Conservation (phyloP, 768 basidiomycete species). For the Leccinum truebloodii region DNA sequence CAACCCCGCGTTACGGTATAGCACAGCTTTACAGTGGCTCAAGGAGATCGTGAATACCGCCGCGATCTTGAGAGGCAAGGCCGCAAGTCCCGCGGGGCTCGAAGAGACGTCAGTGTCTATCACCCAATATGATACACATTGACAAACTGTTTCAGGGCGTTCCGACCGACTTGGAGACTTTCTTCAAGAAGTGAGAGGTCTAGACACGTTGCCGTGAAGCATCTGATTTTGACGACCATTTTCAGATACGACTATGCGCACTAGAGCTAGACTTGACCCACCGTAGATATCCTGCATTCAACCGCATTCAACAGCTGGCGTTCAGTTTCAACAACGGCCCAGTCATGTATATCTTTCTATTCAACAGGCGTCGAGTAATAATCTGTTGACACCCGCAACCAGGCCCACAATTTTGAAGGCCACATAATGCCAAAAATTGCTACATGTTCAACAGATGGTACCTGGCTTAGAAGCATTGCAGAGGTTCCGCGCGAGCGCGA, state of each 20-base stretch:
- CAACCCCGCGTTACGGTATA: slow-evolving; percentile 48
- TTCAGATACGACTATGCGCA: slow-evolving; percentile 52
- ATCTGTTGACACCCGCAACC: background rate
- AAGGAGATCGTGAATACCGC: slow-evolving; percentile 75
- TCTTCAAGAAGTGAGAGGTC: slow-evolving; percentile 76
- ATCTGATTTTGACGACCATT: slow-evolving; percentile 9
- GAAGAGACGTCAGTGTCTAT: slow-evolving; percentile 47
- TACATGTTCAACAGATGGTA: background rate
- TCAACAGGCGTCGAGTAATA: slow-evolving; percentile 1
- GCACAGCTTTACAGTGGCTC: slow-evolving; percentile 83
- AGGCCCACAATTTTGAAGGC: background rate
- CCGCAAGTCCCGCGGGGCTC: slow-evolving; percentile 61
- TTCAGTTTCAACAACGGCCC: slow-evolving; percentile 21
- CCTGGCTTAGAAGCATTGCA: background rate
- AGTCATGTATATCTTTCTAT: slow-evolving; percentile 7
- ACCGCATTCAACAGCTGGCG: slow-evolving; percentile 15
- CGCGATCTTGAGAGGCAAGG: slow-evolving; percentile 57
- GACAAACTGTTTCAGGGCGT: slow-evolving; percentile 41
- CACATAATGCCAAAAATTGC: background rate
- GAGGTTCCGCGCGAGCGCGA: background rate
- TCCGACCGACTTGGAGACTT: slow-evolving; percentile 77
- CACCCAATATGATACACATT: background rate
- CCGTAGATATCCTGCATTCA: background rate
- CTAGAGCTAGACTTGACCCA: slow-evolving; percentile 25
- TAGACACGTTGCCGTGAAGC: background rate